These are phyloP conservation scores for Cordyceps farinosa DNA, from an alignment of 2,329 filamentous ascomycete genomes.

Conservation along the genomic window DNA sequence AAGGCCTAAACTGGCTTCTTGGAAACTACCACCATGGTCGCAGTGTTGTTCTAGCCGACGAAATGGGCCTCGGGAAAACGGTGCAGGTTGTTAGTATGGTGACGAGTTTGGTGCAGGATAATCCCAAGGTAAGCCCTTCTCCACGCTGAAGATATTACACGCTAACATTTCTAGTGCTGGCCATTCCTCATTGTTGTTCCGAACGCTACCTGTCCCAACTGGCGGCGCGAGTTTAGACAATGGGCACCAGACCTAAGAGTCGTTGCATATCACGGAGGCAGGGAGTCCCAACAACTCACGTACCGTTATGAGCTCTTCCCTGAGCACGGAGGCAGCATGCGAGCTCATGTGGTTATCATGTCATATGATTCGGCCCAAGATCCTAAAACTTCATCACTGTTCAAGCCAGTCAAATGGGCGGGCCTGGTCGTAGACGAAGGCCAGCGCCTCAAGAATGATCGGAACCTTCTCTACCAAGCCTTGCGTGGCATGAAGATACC, in stretches of 20 bases:
- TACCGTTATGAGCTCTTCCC: constrained; percentile 85
- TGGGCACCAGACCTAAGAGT: constrained; percentile 85
- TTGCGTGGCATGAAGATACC: constrained; percentile 71
- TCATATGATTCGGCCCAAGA: constrained; percentile 89
- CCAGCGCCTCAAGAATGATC: constrained; percentile 91
- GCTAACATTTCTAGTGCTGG: constrained; percentile 55
- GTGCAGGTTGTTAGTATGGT: constrained; percentile 87
- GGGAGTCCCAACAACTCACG: constrained; percentile 69
- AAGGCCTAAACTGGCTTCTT: constrained; percentile 92
- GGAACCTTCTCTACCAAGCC: constrained; percentile 73
- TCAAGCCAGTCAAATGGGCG: constrained; percentile 74
- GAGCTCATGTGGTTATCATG: constrained; percentile 88
- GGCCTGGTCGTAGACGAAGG: constrained; percentile 93
- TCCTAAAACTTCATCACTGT: constrained; percentile 59
- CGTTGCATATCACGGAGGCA: constrained; percentile 87
- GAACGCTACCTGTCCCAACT: constrained; percentile 95
- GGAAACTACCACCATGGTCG: constrained; percentile 80
- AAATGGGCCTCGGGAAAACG: constrained; percentile 98
- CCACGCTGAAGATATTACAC: background rate
- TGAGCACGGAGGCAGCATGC: constrained; percentile 59
- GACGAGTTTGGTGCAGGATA: constrained; percentile 64
- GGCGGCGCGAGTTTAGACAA: constrained; percentile 91
- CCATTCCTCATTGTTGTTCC: constrained; percentile 92
- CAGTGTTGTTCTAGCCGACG: constrained; percentile 90
- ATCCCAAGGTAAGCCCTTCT: constrained; percentile 42